phyloP scores from a whole-genome alignment of 768 basidiomycete genomes.

The Amanita rubescens region DNA sequence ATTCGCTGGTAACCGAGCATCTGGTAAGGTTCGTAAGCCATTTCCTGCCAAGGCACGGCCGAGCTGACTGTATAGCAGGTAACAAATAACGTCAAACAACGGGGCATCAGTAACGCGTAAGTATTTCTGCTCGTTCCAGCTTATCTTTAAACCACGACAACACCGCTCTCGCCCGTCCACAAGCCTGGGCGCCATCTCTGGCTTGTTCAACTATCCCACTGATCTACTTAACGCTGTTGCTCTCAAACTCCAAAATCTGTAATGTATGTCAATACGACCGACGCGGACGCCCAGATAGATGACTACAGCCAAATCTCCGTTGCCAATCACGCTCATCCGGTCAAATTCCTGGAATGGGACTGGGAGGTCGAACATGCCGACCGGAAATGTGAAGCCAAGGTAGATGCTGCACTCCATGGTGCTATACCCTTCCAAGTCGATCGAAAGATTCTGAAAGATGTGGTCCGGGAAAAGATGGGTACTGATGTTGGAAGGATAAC shows the following conservation, averaged over 20 bases:
- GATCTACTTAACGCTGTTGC: not conserved
- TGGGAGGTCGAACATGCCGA: conserved; percentile 71
- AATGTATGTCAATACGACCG: not conserved
- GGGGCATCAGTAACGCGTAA: too few species aligned
- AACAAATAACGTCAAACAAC: too few species aligned
- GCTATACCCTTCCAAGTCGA: conserved; percentile 70
- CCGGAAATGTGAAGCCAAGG: conserved; percentile 52
- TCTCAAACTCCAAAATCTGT: not conserved
- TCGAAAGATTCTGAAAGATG: conserved; percentile 64
- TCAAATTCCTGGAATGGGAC: conserved; percentile 46
- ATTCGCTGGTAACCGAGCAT: too few species aligned
- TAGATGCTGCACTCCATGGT: conserved; percentile 55
- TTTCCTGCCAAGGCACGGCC: too few species aligned
- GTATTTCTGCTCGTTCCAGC: not conserved
- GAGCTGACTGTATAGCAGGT: too few species aligned
- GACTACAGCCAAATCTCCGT: not conserved
- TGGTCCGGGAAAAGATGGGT: conserved; percentile 64
- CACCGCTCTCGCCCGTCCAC: not conserved
- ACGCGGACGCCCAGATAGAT: not conserved
- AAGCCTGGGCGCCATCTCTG: conserved; percentile 2
- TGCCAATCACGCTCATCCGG: conserved; percentile 41
- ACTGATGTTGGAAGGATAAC: conserved; percentile 60
- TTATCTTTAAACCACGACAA: conserved; percentile 20
- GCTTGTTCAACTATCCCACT: conserved; percentile 18
- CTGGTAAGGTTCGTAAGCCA: too few species aligned